These are phyloP conservation scores for Calonectria pseudoturangicola DNA, from an alignment of 2,329 filamentous ascomycete species.

Conservation along the genomic window DNA sequence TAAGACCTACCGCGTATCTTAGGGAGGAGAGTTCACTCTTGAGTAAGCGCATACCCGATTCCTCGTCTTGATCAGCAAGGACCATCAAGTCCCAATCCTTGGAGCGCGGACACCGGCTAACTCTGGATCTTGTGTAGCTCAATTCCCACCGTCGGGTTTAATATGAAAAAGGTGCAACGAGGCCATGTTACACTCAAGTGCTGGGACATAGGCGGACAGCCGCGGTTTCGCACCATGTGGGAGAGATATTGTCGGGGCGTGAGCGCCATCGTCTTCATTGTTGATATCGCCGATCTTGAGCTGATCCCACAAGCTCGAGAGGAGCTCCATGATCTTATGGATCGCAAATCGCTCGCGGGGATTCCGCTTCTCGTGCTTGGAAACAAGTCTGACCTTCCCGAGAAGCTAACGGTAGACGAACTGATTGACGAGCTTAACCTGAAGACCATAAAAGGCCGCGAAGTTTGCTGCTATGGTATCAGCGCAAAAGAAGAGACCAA, in stretches of 20 bases:
- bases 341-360: constrained; percentile 87
- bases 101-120: constrained; percentile 56
- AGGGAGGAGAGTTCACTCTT: constrained; percentile 99
- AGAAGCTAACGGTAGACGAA: constrained; percentile 94
- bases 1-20: constrained; percentile 41
- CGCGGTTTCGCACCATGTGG: constrained; percentile 99
- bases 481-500: constrained; percentile 99
- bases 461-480: constrained; percentile 99
- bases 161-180: constrained; percentile 98
- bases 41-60: constrained; percentile 80
- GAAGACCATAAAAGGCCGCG: constrained; percentile 90
- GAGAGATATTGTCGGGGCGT: constrained; percentile 98
- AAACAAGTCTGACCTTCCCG: constrained; percentile 97
- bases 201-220: constrained; percentile 98
- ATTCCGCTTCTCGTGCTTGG: constrained; percentile 96
- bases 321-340: constrained; percentile 92
- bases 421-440: constrained; percentile 94
- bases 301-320: constrained; percentile 90
- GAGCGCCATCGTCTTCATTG: constrained; percentile 98
- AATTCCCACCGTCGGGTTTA: constrained; percentile 98
- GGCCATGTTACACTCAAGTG: constrained; percentile 99
- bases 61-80: constrained; percentile 40
- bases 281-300: constrained; percentile 92
- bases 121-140: constrained; percentile 78
- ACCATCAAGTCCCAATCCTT: constrained; percentile 18